A percentile compares a stretch with the other conserved stretches of the same genome.
These are phyloP conservation scores for Fusarium sp. DNA, from an alignment of 2,329 filamentous ascomycete species.

Conservation along the genomic window DNA sequence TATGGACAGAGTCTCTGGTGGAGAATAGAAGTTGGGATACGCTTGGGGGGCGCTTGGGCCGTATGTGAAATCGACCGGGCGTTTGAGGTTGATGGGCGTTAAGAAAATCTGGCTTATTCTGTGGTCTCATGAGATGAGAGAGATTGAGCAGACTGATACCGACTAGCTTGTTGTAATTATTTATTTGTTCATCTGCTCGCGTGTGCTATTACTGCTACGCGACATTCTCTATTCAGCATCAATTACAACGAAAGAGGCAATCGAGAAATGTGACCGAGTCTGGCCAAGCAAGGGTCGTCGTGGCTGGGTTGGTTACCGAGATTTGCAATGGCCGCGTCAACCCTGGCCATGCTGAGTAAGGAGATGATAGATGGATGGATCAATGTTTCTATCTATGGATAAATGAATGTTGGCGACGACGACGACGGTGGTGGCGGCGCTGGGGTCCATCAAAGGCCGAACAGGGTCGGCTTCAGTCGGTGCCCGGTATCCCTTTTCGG, in stretches of 20 bases:
- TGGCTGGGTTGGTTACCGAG: constrained; percentile 37
- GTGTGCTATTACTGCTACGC: neutral
- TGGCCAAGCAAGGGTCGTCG: constrained; percentile 11
- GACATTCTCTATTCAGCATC: neutral
- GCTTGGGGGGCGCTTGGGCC: constrained; percentile 1
- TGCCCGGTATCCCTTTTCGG: constrained; percentile 20
- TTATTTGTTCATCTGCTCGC: neutral
- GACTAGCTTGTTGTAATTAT: neutral
- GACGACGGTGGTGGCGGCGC: constrained; percentile 27
- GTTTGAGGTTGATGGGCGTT: constrained; percentile 33
- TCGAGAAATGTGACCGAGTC: constrained; percentile 11
- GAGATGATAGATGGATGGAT: neutral
- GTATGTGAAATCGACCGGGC: constrained; percentile 5
- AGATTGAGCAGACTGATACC: neutral
- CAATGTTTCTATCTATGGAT: constrained; percentile 40
- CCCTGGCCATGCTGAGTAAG: constrained; percentile 2
- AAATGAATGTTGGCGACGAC: constrained; percentile 6
- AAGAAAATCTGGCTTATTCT: neutral
- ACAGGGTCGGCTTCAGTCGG: constrained; percentile 5
- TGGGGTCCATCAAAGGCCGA: constrained; percentile 20
- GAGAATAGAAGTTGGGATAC: constrained; percentile 9
- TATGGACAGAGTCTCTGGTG: constrained; percentile 11
- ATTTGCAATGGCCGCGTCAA: constrained; percentile 38
- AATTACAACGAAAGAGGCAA: neutral
- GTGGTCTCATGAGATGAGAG: neutral